Evolutionary conservation across 768 basidiomycete genomes (phyloP), one percentile per base, ranked within the genome.

Genomic region (Russula dissimulans): DNA sequence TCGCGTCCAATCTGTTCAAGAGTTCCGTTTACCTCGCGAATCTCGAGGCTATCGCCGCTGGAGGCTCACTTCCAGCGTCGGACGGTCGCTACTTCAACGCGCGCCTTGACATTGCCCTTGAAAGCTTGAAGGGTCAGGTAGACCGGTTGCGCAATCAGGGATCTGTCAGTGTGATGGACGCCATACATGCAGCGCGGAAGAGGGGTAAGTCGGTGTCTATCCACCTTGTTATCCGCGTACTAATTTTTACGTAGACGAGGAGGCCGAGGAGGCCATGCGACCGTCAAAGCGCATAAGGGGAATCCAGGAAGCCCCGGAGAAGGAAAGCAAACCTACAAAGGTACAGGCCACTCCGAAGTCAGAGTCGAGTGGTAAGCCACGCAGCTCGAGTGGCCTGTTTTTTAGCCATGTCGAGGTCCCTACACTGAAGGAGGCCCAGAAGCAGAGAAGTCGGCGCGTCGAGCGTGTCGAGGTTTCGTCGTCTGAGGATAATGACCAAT

Each of bases 21-120:
- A 90, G 89, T 45, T 71, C 72, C 12, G 83, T 83, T 38, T 97
- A 92, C 66, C 75, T 87, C 5, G 82, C 80, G n/a, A 89, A 89
- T 68, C 79, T 93, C 10, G 83, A 85, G 62, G 74, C 82, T 3
- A 79, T 94, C 45, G 81, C 85, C 4, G 87, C 79, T 6, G 84
- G 78, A 8, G 84, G 87, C 3, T 73, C 81, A 17, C 76, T 94
- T 39, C 91, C 91, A 1, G 57, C 59, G 2, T 73, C 74, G n/a
- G 88, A 91, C 38, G 91, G 91, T 12, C 84, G 95, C 18, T 92
- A 92, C 75, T 97, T 95, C 78, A 85, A 88, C 54, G 85, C 86
- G n/a, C 81, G 87, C 34, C 76, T 95, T 22, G 83, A 88, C 18
- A 78, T 81, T 45, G 77, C 80, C 26, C 72, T 89, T 53, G 75